Evolutionary conservation across 305 asterid genomes (phyloP).

Genomic region (Petunia hybrid): DNA sequence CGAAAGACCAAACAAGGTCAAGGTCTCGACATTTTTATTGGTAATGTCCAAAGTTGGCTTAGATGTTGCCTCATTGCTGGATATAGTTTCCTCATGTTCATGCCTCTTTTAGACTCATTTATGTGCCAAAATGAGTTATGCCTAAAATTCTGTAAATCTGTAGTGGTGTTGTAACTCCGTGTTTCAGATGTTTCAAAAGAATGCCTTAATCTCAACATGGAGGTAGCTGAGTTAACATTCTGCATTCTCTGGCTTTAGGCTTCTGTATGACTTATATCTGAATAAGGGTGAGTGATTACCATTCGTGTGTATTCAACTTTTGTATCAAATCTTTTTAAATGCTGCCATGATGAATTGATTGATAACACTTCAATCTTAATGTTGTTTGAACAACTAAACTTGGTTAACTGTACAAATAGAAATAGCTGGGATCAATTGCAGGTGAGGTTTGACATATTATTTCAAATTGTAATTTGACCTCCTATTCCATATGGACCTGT

Average conservation of each 20-base stretch:
- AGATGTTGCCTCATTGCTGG: too few species aligned
- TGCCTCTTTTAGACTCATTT: too few species aligned
- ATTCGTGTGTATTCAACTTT: too few species aligned
- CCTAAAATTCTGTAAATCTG: neutral
- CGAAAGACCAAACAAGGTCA: neutral
- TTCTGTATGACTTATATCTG: neutral
- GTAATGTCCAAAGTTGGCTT: neutral
- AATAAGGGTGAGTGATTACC: neutral
- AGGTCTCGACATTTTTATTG: neutral
- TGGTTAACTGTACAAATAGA: too few species aligned
- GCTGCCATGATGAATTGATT: neutral
- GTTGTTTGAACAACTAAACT: neutral
- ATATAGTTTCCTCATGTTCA: too few species aligned
- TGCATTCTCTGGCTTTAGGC: neutral
- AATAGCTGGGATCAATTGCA: too few species aligned
- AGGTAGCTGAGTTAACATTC: neutral
- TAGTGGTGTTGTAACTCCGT: neutral
- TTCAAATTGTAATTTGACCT: neutral
- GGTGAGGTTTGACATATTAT: neutral
- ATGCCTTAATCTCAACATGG: neutral
- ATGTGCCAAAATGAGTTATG: neutral
- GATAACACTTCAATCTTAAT: too few species aligned
- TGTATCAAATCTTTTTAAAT: neutral
- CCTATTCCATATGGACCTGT: neutral
- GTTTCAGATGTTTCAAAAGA: neutral